A percentile compares a stretch with the other conserved stretches of the same genome.
Conservation (phyloP, 495 filamentous ascomycete genomes). For the Hypoxylon perforatum region DNA sequence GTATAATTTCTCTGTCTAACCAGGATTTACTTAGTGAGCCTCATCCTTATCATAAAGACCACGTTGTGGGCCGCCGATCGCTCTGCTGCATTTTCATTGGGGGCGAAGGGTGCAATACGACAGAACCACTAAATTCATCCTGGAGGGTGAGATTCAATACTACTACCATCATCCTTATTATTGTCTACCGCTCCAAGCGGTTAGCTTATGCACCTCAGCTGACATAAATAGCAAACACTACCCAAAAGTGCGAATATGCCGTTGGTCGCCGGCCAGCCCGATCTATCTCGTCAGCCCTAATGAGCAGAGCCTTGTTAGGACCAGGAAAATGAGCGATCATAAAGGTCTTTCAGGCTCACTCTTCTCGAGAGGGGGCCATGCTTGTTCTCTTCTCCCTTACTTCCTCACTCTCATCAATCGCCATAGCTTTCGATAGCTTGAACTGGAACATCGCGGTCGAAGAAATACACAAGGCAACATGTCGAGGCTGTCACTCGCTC, state of each 20-base stretch:
- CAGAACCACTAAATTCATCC: slow-evolving; percentile 11
- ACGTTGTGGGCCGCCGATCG: slow-evolving; percentile 14
- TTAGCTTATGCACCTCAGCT: slow-evolving; percentile 25
- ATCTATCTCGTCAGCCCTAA: slow-evolving; percentile 29
- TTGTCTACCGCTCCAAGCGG: slow-evolving; percentile 15
- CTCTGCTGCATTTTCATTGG: not conserved
- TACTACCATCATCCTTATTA: slow-evolving; percentile 20
- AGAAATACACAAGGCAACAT: slow-evolving; percentile 16
- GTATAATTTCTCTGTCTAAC: not conserved
- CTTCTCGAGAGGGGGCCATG: not conserved
- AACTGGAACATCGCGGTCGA: not conserved
- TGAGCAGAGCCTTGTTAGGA: slow-evolving; percentile 14
- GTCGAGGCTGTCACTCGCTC: slow-evolving; percentile 29
- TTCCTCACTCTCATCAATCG: not conserved
- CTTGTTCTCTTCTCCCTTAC: not conserved
- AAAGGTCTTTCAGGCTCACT: slow-evolving; percentile 25
- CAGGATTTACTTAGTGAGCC: not conserved
- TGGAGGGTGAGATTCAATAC: slow-evolving; percentile 26
- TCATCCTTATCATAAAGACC: slow-evolving; percentile 3
- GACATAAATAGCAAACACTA: slow-evolving; percentile 28
- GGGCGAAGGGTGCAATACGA: slow-evolving; percentile 21
- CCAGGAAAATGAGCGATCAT: slow-evolving; percentile 14
- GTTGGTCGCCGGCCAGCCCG: slow-evolving; percentile 9
- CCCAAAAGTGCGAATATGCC: slow-evolving; percentile 2
- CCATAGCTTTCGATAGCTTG: slow-evolving; percentile 7